Conservation (phyloP, 2,329 filamentous ascomycete species). For the Stylonectria norvegica region DNA sequence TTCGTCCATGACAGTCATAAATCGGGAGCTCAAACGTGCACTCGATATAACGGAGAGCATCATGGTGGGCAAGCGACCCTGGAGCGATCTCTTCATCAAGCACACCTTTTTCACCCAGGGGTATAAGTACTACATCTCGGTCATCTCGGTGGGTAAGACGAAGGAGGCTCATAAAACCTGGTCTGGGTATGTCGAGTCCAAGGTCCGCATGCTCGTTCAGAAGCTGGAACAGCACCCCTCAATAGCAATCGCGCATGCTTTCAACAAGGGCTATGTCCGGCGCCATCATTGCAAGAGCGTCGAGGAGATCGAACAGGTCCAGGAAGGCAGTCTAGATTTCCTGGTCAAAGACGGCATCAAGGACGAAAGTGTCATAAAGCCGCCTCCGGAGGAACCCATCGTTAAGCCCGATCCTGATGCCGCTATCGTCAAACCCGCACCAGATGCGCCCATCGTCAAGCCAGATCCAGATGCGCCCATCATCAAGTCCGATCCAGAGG, state of each 20-base stretch:
- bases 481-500: conserved; percentile 33
- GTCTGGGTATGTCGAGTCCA: conserved; percentile 92
- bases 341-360: conserved; percentile 39
- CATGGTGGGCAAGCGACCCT: conserved; percentile 69
- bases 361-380: conserved; percentile 34
- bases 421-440: conserved; percentile 39
- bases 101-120: conserved; percentile 91
- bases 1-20: conserved; percentile 81
- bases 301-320: conserved; percentile 50
- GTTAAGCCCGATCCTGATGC: conserved; percentile 14
- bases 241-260: conserved; percentile 82
- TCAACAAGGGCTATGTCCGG: conserved; percentile 88
- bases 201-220: conserved; percentile 79
- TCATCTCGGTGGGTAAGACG: conserved; percentile 76
- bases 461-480: conserved; percentile 30
- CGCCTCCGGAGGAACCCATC: background rate
- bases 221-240: conserved; percentile 76
- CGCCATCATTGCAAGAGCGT: conserved; percentile 65
- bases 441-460: conserved; percentile 39
- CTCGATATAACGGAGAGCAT: conserved; percentile 76
- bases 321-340: conserved; percentile 50
- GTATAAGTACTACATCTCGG: conserved; percentile 93
- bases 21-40: conserved; percentile 75
- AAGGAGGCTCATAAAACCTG: conserved; percentile 83
- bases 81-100: conserved; percentile 85